phyloP scores from a whole-genome alignment of 768 basidiomycete genomes.

The Leccinum disarticulatum region DNA sequence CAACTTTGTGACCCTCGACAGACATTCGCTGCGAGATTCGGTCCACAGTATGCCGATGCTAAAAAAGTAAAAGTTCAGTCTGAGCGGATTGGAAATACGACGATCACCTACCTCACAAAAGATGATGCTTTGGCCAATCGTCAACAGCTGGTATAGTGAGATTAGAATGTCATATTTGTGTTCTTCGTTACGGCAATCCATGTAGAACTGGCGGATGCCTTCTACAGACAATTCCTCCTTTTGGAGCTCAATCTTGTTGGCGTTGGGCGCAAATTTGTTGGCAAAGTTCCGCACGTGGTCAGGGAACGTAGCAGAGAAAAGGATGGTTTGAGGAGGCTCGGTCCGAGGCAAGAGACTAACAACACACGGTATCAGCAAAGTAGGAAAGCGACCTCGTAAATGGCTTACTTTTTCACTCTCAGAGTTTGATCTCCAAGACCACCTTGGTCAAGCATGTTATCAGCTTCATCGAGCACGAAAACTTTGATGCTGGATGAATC shows the following conservation, averaged over 20 bases:
- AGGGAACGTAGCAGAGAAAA: slow-evolving; percentile 98
- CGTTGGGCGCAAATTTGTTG: slow-evolving; percentile 84
- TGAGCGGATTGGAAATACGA: slow-evolving; percentile 1
- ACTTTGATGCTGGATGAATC: slow-evolving; percentile 83
- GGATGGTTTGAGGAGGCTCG: slow-evolving; percentile 75
- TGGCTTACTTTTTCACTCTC: slow-evolving; percentile 84
- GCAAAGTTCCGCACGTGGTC: slow-evolving; percentile 93
- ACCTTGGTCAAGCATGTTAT: slow-evolving; percentile 97
- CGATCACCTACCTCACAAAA: slow-evolving; percentile 78
- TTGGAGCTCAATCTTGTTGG: slow-evolving; percentile 96
- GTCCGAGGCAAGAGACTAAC: slow-evolving; percentile 56
- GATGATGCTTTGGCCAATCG: slow-evolving; percentile 97
- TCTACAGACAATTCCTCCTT: slow-evolving; percentile 92
- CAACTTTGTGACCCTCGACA: slow-evolving; percentile 92
- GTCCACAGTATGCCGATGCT: slow-evolving; percentile 93
- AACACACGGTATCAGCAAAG: slow-evolving; percentile 12
- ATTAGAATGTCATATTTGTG: slow-evolving; percentile 97
- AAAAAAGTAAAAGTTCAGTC: neutral
- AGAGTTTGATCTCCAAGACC: slow-evolving; percentile 92
- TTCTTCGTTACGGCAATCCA: slow-evolving; percentile 90
- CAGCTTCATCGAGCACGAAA: slow-evolving; percentile 96
- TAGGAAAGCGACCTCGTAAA: neutral
- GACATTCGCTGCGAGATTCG: slow-evolving; percentile 88
- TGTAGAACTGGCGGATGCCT: slow-evolving; percentile 95
- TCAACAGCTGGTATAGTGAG: slow-evolving; percentile 83